phyloP scores from a whole-genome alignment of 148 eudicot genomes.

The Polygonum aviculare region DNA sequence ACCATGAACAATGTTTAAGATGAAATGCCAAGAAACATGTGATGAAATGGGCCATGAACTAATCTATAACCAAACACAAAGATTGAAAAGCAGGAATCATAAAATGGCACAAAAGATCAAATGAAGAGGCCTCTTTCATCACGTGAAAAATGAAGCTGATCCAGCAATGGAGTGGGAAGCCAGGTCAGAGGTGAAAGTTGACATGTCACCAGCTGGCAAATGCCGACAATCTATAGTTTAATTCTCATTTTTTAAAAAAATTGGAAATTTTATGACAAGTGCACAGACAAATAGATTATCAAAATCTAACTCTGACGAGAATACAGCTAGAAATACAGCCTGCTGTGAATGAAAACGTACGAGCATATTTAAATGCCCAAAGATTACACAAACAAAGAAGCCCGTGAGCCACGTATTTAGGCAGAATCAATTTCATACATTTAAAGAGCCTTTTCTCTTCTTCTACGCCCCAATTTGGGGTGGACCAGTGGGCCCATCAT shows the following conservation, averaged over 20 bases:
- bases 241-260: too few relatives aligned
- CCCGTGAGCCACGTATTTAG: neutral
- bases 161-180: neutral
- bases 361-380: neutral
- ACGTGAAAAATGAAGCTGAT: neutral
- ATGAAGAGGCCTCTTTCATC: neutral
- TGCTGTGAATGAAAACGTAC: neutral
- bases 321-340: neutral
- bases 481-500: neutral
- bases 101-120: neutral
- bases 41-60: neutral
- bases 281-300: neutral
- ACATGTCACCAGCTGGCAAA: neutral
- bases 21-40: neutral
- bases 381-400: neutral
- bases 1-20: too few relatives aligned
- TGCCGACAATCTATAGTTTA: neutral
- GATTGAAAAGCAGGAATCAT: neutral
- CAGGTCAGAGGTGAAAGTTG: constrained; percentile 6
- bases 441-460: neutral
- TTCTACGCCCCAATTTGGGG: neutral
- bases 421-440: neutral
- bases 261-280: neutral
- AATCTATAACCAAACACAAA: neutral
- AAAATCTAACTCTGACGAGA: neutral